Conservation (phyloP, 306 rosid genomes). For the Quercus rubra region DNA sequence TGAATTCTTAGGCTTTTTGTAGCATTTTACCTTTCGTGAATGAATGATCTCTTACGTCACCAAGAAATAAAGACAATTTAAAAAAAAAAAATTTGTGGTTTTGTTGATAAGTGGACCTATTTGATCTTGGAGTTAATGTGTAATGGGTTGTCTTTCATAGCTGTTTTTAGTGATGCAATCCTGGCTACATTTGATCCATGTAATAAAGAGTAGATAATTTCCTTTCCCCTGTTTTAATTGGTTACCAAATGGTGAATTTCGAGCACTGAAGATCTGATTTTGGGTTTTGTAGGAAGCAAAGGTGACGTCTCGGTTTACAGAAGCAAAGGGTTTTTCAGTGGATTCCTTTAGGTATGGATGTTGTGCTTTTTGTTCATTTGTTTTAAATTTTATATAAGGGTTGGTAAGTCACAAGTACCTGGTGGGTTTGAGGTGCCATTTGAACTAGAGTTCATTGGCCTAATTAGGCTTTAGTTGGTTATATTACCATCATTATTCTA, state of each 20-base stretch:
- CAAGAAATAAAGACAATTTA: too few species aligned
- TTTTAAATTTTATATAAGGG: background rate
- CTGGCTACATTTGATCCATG: too few species aligned
- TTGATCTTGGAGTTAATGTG: too few species aligned
- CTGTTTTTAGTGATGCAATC: too few species aligned
- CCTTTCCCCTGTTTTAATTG: background rate
- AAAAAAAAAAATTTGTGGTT: too few species aligned
- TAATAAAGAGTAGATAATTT: background rate
- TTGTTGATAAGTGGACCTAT: too few species aligned
- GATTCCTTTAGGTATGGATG: conserved; percentile 34
- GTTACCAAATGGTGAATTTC: background rate
- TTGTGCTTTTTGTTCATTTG: background rate
- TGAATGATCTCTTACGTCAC: too few species aligned
- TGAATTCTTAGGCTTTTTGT: too few species aligned
- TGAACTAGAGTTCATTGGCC: background rate
- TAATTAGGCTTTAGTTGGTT: background rate
- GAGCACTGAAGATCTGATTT: background rate
- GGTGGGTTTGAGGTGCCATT: background rate
- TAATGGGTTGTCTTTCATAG: too few species aligned
- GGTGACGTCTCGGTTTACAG: conserved; percentile 38
- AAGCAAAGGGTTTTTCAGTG: conserved; percentile 27
- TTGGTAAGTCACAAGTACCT: too few species aligned
- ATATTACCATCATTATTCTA: background rate
- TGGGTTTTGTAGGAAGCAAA: conserved; percentile 37
- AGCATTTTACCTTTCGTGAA: too few species aligned